Evolutionary conservation across 306 rosid species (phyloP), one percentile per base, ranked within the genome.

Genomic region (Quercus dentata): DNA sequence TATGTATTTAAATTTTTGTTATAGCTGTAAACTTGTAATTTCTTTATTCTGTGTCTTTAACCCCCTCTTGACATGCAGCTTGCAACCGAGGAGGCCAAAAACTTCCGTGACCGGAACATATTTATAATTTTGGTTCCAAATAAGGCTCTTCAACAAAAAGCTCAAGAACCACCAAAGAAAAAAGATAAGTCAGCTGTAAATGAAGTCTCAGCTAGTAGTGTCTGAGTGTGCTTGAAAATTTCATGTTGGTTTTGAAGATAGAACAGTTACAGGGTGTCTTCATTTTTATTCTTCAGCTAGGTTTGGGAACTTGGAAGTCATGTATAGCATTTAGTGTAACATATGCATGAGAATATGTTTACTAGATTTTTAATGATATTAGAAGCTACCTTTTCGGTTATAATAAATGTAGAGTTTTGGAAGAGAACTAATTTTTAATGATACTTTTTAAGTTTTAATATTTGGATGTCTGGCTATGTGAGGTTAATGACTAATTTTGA

Each of bases 61-160:
- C n/a, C 81, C 19, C 71, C 41, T 69, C 71, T 69, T 88, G 25
- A 49, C 67, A 61, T 84, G 87, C 94, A 96, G 99, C 91, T 93
- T 83, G 99, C 90, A 80, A 74, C 91, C 15, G 99, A 93, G 87
- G 99, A 93, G 81, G 81, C 91, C 68, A 93, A 89, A 82, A 93
- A 81, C 89, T 90, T 96, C 71, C 86, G 92, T n/a, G 98, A 96
- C 83, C 86, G 91, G 83, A 93, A 89, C 81, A 78, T 96, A 33
- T 86, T 63, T 81, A 87, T 96, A 87, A 57, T 87, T 76, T 81
- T 96, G 85, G 89, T 86, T 81, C 99, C 98, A 59, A 96, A 96
- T 70, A 93, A 91, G 90, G 90, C 92, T 74, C 75, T 79, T 81
- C 81, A 79, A 30, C 97, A 80, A 85, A 96, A 96, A 81, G 78